Evolutionary conservation across 2,329 filamentous ascomycete species (phyloP), one percentile per base, ranked within the genome.

Genomic region (Erysiphe pulchra): DNA sequence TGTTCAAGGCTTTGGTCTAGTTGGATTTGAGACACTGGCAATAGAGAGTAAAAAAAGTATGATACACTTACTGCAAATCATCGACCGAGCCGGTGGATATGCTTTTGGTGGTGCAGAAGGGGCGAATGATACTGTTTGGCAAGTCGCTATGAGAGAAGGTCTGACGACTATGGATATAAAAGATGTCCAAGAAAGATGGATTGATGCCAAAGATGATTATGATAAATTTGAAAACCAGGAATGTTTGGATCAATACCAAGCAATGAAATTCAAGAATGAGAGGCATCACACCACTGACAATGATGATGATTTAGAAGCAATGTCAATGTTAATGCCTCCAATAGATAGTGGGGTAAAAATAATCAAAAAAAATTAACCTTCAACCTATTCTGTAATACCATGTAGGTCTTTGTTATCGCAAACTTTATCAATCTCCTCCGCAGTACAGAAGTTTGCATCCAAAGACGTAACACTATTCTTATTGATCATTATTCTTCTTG

Each of bases 11-110:
- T 95, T 94, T 59, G 79, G 80, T 0, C 70, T 98, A 4, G 85
- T 98, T 1, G 75, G 76, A 0, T 98, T 93, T 57, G 86, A 95
- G 59, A 92, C 92, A 0, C 65, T 98, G 30, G 86, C 90, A 0
- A 85, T 98, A 1, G 90, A 98, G 62, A 90, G 98, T 58, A 94
- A 93, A 61, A 82, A 80, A 62, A 92, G 82, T 58, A 94, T 98
- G 85, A 92, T 92, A 74, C 77, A 81, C 53, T 67, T 98, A 4
- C 65, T 98, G 45, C 75, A 80, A 41, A 78, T 87, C 0, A 86
- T 98, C 56, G 90, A 98, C 60, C 73, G 90, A 38, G 87, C 90
- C 0, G 79, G 83, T 10, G 90, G 90, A 0, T 95, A 95, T 62
- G 80, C 85, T 0, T 94, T 98, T 63, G 86, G 86, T 0, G 72